Conservation (phyloP, 495 filamentous ascomycete species). For the Tuber magnatum region DNA sequence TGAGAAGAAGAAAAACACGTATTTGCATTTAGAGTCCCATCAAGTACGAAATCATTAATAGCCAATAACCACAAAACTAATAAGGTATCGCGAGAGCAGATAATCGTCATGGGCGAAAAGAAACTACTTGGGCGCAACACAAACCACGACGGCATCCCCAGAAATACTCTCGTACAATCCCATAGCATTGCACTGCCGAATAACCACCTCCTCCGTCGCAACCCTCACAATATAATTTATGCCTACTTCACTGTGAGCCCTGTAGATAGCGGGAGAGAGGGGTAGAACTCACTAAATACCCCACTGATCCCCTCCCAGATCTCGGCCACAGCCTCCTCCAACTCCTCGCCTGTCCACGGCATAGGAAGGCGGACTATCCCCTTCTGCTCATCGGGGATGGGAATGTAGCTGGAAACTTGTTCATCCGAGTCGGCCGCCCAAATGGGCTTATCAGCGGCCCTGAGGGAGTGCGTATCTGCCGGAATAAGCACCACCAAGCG, state of each 20-base stretch:
- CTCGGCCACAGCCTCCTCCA: background rate
- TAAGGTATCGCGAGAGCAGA: background rate
- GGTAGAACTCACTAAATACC: background rate
- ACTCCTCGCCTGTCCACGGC: constrained; percentile 10
- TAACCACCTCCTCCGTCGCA: constrained; percentile 46
- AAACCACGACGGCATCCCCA: constrained; percentile 48
- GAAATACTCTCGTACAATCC: constrained; percentile 49
- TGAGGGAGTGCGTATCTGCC: constrained; percentile 19
- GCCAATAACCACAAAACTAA: background rate
- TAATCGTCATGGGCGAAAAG: background rate
- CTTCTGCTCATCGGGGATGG: constrained; percentile 24
- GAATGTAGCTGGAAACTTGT: constrained; percentile 14
- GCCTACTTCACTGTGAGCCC: background rate
- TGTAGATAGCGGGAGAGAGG: background rate
- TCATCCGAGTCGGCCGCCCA: constrained; percentile 17
- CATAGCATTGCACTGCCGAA: constrained; percentile 50
- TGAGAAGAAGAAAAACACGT: background rate
- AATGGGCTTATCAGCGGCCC: constrained; percentile 13
- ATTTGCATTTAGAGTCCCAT: constrained; percentile 7
- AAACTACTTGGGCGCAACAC: constrained; percentile 27
- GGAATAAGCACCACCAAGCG: constrained; percentile 13
- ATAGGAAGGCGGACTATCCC: constrained; percentile 19
- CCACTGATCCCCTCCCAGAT: constrained; percentile 19
- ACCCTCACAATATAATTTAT: background rate
- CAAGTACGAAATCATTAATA: background rate